Base-by-base conservation (phyloP, 2,329 filamentous ascomycete species). In the Trichoderma arundinaceum region DNA sequence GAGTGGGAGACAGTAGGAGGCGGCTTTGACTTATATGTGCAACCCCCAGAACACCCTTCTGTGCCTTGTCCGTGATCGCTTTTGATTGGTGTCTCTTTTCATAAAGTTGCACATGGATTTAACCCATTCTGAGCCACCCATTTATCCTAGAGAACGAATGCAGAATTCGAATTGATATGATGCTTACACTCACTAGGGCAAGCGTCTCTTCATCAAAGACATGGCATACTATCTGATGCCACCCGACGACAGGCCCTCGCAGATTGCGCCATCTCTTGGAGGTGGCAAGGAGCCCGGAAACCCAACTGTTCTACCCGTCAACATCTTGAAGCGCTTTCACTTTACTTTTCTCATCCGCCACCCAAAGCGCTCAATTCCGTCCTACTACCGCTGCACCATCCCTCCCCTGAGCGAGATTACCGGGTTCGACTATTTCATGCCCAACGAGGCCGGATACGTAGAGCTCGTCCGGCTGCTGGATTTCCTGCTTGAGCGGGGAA, bases 271-370 rank as follows among this genome's bases (percentile, higher is more conserved):
- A 2, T 97, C 92, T n/a, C 83, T 97, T 58, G 86, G 90, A 66
- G 86, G 86, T 70, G 87, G 73, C 61, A 68, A 78, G 3, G 89
- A 94, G 78, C 81, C 85, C 2, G 83, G 83, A 65, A 98, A 98
- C 78, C 94, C 94, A 1, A 96, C 93, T 1, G 90, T 96, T 32
- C 80, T 98, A 58, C 95, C 95, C 2, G 79, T 86, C 33, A 86
- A 88, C 35, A 81, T 92, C 66, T 83, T 98, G 66, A 85, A 88
- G 74, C 84, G 88, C 70, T 98, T 96, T 80, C 93, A 97, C 78
- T 98, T 94, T 81, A 92, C 94, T 22, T 98, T 99, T 80, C 85
- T 98, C 69, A 98, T 99, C 82, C 94, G 95, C 65, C 93, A 98
- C 77, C 95, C 95, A n/a, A 88, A 92, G 72, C 88, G 88, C 75